Evolutionary conservation across 192 early-diverging fungal species (phyloP).

Genomic region (Linnemannia zychae): DNA sequence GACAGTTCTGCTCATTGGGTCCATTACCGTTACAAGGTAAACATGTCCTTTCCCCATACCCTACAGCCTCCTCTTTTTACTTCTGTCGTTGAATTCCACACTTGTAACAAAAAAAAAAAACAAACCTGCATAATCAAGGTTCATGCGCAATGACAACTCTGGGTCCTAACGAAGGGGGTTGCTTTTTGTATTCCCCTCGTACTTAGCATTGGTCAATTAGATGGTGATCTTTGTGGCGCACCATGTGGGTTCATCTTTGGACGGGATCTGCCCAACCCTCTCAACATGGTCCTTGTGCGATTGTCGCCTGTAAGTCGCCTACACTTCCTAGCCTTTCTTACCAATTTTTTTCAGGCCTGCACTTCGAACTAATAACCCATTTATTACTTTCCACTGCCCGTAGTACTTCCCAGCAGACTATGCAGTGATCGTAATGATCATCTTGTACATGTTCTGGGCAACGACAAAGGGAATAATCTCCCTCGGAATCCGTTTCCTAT

Average conservation of each 20-base stretch:
- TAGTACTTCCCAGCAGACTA: slow-evolving; percentile 70
- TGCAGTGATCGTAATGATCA: slow-evolving; percentile 61
- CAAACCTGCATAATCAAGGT: too few relatives aligned
- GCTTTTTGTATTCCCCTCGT: not conserved
- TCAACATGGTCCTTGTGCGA: slow-evolving; percentile 64
- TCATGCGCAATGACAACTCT: not conserved
- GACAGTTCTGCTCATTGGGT: slow-evolving; percentile 26
- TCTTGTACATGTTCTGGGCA: slow-evolving; percentile 67
- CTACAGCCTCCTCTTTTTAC: too few relatives aligned
- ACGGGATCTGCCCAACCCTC: slow-evolving; percentile 63
- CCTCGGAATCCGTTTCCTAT: slow-evolving; percentile 69
- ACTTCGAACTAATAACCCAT: too few relatives aligned
- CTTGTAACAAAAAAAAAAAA: not conserved
- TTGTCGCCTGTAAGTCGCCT: slow-evolving; percentile 56
- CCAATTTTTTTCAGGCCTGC: too few relatives aligned
- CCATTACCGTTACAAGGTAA: slow-evolving; percentile 41
- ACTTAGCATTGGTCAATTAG: slow-evolving; percentile 62
- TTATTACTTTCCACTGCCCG: not conserved
- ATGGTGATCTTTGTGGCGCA: slow-evolving; percentile 65
- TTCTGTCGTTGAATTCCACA: too few relatives aligned
- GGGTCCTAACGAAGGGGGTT: not conserved
- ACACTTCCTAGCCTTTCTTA: not conserved
- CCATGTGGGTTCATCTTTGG: slow-evolving; percentile 68
- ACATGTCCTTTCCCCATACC: not conserved
- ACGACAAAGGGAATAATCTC: slow-evolving; percentile 67